These are phyloP conservation scores for Aspergillus indologenus DNA, from an alignment of 495 filamentous ascomycete genomes.

Conservation along the genomic window DNA sequence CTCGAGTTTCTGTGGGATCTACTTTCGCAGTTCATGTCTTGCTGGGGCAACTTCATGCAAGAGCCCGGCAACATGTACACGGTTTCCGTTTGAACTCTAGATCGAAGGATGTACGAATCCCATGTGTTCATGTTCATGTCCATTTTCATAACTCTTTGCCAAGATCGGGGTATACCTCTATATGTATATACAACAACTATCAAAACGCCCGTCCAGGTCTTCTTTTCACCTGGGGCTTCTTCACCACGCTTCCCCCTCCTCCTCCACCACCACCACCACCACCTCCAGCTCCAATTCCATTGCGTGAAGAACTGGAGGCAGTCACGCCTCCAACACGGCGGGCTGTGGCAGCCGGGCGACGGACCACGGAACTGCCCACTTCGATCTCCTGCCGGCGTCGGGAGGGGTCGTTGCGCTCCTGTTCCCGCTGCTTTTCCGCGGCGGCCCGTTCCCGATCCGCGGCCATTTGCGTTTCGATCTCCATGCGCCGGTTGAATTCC, in stretches of 20 bases:
- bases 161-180: constrained; percentile 5
- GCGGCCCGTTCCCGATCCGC: constrained; percentile 69
- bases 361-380: constrained; percentile 35
- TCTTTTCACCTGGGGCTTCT: constrained; percentile 57
- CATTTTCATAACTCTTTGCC: neutral
- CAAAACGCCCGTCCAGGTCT: constrained; percentile 54
- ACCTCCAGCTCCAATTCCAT: constrained; percentile 40
- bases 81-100: too few relatives aligned
- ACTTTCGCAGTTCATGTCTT: too few relatives aligned
- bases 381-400: constrained; percentile 40
- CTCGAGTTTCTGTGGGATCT: too few relatives aligned
- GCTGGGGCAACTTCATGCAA: too few relatives aligned
- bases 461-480: constrained; percentile 91
- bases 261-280: constrained; percentile 25
- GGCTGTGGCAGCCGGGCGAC: constrained; percentile 35
- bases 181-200: constrained; percentile 8
- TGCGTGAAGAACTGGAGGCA: constrained; percentile 46
- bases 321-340: constrained; percentile 43
- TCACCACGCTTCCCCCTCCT: constrained; percentile 49
- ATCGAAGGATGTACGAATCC: too few relatives aligned
- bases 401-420: constrained; percentile 34
- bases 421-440: constrained; percentile 55
- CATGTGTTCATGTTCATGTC: too few relatives aligned
- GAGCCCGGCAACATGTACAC: too few relatives aligned
- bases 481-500: constrained; percentile 93